These are phyloP conservation scores for Metschnikowia kofuensis DNA, from an alignment of 805 yeast genomes.

Conservation along the genomic window DNA sequence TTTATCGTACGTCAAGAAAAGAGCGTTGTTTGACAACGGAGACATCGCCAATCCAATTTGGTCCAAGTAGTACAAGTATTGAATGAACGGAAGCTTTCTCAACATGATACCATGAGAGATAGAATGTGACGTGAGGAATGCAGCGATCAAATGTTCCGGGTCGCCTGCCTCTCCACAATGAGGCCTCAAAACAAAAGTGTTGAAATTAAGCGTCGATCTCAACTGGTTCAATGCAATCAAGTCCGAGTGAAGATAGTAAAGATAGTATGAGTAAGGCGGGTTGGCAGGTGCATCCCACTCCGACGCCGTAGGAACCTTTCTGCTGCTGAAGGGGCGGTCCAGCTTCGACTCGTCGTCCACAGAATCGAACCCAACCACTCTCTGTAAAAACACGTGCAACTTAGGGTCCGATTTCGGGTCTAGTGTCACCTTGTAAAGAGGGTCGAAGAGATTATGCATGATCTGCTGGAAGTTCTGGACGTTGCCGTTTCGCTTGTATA, in stretches of 20 bases:
- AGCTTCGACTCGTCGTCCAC: constrained; percentile 97
- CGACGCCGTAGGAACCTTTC: constrained; percentile 81
- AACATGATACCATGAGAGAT: constrained; percentile 93
- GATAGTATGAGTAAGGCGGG: constrained; percentile 97
- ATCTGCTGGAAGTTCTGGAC: constrained; percentile 74
- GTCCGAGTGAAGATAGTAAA: constrained; percentile 86
- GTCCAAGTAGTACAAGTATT: constrained; percentile 87
- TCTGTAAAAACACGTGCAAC: constrained; percentile 78
- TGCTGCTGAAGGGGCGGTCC: constrained; percentile 71
- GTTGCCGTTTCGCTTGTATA: constrained; percentile 74
- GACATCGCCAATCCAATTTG: constrained; percentile 99
- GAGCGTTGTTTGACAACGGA: constrained; percentile 93
- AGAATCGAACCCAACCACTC: constrained; percentile 96
- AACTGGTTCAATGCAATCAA: constrained; percentile 82
- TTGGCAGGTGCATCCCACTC: constrained; percentile 75
- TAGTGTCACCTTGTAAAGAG: constrained; percentile 84
- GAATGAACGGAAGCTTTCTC: constrained; percentile 92
- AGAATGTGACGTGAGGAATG: constrained; percentile 85
- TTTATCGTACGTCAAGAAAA: constrained; percentile 93
- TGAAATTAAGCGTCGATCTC: constrained; percentile 71
- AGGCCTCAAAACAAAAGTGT: constrained; percentile 92
- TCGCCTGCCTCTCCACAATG: constrained; percentile 99
- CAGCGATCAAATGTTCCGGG: constrained; percentile 91
- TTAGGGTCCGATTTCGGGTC: constrained; percentile 91
- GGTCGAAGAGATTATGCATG: constrained; percentile 74